Evolutionary conservation across 306 rosid genomes (phyloP).

Genomic region (Vigna hirtella): DNA sequence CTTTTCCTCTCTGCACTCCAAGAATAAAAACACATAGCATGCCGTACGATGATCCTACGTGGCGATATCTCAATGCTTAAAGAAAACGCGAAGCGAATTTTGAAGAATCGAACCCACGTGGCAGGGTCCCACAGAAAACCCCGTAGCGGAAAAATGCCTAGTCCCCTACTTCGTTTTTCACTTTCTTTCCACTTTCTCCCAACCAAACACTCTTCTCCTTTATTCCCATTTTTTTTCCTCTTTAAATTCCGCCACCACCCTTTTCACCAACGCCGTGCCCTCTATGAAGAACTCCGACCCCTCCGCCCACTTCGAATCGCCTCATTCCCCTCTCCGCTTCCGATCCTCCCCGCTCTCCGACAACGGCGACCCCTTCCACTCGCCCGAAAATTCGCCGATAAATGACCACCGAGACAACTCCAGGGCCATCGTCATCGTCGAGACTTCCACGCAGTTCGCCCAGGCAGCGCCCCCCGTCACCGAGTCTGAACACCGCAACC

Average conservation of each 20-base stretch:
- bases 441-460: slow-evolving; percentile 53
- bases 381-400: slow-evolving; percentile 68
- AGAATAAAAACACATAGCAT: slow-evolving; percentile 6
- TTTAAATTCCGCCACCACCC: slow-evolving; percentile 39
- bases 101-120: slow-evolving; percentile 45
- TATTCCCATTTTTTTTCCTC: slow-evolving; percentile 17
- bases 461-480: slow-evolving; percentile 49
- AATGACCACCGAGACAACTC: slow-evolving; percentile 56
- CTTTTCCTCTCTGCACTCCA: slow-evolving; percentile 28
- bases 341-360: slow-evolving; percentile 81
- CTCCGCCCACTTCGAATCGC: slow-evolving; percentile 59
- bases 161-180: slow-evolving; percentile 26
- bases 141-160: slow-evolving; percentile 24
- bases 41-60: slow-evolving; percentile 29
- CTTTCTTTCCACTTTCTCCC: slow-evolving; percentile 46
- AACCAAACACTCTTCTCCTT: slow-evolving; percentile 51
- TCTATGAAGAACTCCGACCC: slow-evolving; percentile 73
- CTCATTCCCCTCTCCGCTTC: slow-evolving; percentile 73
- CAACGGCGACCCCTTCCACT: slow-evolving; percentile 66
- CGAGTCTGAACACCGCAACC: slow-evolving; percentile 39
- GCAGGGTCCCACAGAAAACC: slow-evolving; percentile 47
- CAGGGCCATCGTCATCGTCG: slow-evolving; percentile 62
- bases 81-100: not conserved
- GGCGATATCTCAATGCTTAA: not conserved
- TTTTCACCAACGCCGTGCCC: slow-evolving; percentile 38